phyloP scores from a whole-genome alignment of 2,329 filamentous ascomycete species.

The Claviceps sp. region DNA sequence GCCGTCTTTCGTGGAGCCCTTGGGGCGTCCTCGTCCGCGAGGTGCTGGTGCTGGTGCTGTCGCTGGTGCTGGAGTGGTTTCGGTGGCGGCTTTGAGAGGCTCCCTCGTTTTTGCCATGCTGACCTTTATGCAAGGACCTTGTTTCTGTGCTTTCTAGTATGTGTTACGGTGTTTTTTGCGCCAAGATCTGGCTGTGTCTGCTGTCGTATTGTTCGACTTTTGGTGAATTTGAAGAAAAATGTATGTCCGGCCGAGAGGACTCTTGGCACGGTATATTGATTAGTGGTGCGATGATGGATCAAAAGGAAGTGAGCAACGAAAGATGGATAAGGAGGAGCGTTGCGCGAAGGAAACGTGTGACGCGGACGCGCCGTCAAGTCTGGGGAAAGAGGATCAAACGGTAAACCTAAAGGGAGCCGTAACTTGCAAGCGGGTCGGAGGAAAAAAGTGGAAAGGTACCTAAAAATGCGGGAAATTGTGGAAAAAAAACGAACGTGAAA shows the following conservation, averaged over 20 bases:
- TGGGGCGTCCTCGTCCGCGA: conserved; percentile 3
- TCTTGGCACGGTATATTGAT: no score
- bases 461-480: background rate
- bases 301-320: background rate
- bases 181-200: no score
- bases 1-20: background rate
- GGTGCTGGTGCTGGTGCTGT: background rate
- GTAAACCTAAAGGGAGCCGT: background rate
- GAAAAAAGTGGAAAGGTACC: background rate
- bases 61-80: background rate
- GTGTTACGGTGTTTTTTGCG: background rate
- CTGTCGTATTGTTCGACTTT: no score
- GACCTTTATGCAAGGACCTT: background rate
- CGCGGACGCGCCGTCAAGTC: background rate
- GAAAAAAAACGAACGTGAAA: background rate
- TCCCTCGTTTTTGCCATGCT: conserved; percentile 5
- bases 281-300: no score
- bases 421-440: no score
- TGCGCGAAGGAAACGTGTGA: background rate
- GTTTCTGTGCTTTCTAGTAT: background rate
- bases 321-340: background rate
- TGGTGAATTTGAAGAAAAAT: no score
- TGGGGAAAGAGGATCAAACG: background rate
- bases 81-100: background rate
- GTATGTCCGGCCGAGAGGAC: no score